Base-by-base conservation (phyloP, 1,139 yeast species). In the Hyphopichia pseudoburtonii region DNA sequence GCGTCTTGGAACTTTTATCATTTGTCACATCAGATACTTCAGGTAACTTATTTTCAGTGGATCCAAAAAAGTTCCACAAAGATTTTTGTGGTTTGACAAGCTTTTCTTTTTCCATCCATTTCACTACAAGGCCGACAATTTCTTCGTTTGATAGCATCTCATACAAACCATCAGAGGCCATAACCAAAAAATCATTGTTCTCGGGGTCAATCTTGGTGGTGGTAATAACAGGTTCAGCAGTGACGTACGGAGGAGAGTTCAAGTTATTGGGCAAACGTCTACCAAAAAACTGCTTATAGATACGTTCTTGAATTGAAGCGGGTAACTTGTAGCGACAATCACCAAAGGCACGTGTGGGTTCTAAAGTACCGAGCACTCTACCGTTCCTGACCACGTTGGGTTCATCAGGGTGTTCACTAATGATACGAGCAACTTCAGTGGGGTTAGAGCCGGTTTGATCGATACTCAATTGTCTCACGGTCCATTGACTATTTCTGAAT, bases 331-430 rank as follows among this genome's bases (percentile, higher is more conserved):
- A 92, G 45, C 96, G 76, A 44, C 96, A 95, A 62, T 92, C 99
- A 33, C 99, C 98, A 70, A 92, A 94, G 1, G 97, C 96, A 52
- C 98, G 74, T 0, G 96, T 81, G 4, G 99, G 98, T 60, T 94
- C 98, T 45, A 92, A 73, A n/a, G 90, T 80, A 0, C 99, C 99
- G 49, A 92, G 73, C 4, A 94, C 86, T 48, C 98, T 76, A 4
- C 98, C 98, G 45, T 87, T 80, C 51, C 88, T 77, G 18, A 90
- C 81, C 26, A 84, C 92, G 40, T 80, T 79, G 21, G 88, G 83
- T 61, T 92, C 97, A 43, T 82, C 83, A 1, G 98, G 98, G 61
- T 92, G 98, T 61, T 90, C 97, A 33, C 80, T 70, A 32, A 82
- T 76, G 39, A 92, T 79, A 46, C 97, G 77, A 17, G 82, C 85